Base-by-base conservation (phyloP, 305 asterid species). In the Withania somnifera region DNA sequence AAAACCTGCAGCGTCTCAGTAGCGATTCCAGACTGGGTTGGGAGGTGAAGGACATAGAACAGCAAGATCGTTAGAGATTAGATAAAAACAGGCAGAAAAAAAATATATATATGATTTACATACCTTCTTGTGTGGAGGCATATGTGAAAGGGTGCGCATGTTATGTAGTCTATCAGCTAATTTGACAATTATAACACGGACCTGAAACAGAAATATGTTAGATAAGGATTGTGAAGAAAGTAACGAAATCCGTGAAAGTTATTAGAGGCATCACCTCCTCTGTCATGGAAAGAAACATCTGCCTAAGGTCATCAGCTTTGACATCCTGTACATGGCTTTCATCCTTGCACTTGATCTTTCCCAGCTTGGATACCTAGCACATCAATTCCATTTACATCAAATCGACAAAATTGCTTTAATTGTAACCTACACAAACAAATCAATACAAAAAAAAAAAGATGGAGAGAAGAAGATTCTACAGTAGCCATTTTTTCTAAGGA, bases 101-200 rank as follows among this genome's bases (percentile, higher is more conserved):
- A 38, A 51, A 78, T n/a, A n/a, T n/a, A 57, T 54, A 36, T 24
- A n/a, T 67, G 71, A 79, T 51, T 6, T 51, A 76, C 54, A 64
- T 51, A 91, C 98, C 97, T 95, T 97, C 90, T 95, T 95, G 87
- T 93, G 97, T 64, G 97, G 95, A 90, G 98, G 98, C 98, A 95
- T 95, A 91, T 95, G 98, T 24, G 95, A 88, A 85, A 95, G 98
- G 73, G 98, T 95, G 73, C 97, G 90, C 98, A 95, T 95, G 90
- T 95, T 95, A 86, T 95, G 98, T 77, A 95, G 86, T 89, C 98
- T 89, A 84, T 95, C 98, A 53, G 98, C 98, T 88, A 95, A 89
- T 85, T 93, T 95, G 79, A 95, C 98, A 82, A 95, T 95, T 82
- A 95, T 95, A 83, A 95, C 97, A 32, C 98, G 98, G 76, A 95